phyloP scores from a whole-genome alignment of 495 filamentous ascomycete genomes.

The Neurospora intermedia region DNA sequence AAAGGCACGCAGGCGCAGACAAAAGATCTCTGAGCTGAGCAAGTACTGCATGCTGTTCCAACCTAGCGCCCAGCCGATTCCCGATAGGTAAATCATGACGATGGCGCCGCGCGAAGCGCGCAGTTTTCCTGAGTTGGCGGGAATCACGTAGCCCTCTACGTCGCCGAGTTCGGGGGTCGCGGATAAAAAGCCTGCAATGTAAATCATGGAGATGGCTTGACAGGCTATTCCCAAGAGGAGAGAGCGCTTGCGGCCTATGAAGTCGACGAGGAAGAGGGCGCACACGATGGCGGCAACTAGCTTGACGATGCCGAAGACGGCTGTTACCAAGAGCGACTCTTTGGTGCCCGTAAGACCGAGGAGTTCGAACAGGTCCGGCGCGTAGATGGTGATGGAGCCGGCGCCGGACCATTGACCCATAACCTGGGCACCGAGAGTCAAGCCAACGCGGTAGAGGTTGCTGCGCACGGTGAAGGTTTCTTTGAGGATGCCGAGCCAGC shows the following conservation, averaged over 20 bases:
- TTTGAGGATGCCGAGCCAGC: conserved; percentile 43
- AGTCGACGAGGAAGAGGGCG: conserved; percentile 62
- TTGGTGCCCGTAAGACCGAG: conserved; percentile 52
- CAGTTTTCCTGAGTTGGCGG: conserved; percentile 14
- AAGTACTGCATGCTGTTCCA: conserved; percentile 73
- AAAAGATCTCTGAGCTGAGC: conserved; percentile 65
- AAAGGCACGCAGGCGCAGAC: conserved; percentile 44
- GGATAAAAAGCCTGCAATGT: conserved; percentile 56
- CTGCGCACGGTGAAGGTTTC: conserved; percentile 49
- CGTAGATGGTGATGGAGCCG: conserved; percentile 55
- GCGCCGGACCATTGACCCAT: conserved; percentile 63
- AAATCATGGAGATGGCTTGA: conserved; percentile 55
- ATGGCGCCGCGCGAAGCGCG: conserved; percentile 43
- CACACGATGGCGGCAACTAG: conserved; percentile 51
- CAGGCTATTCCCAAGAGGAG: conserved; percentile 53
- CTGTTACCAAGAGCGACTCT: conserved; percentile 55
- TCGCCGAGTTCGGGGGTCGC: conserved; percentile 38
- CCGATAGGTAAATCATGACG: conserved; percentile 56
- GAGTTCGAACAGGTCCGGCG: conserved; percentile 53
- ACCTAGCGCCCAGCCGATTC: conserved; percentile 59
- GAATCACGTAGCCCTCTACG: conserved; percentile 16
- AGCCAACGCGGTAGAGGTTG: conserved; percentile 55
- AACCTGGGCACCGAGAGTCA: conserved; percentile 48
- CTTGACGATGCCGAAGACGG: conserved; percentile 62
- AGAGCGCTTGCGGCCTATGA: conserved; percentile 61